phyloP scores from a whole-genome alignment of 371 early-diverging fungal genomes.

The Mucor lusitanicus region DNA sequence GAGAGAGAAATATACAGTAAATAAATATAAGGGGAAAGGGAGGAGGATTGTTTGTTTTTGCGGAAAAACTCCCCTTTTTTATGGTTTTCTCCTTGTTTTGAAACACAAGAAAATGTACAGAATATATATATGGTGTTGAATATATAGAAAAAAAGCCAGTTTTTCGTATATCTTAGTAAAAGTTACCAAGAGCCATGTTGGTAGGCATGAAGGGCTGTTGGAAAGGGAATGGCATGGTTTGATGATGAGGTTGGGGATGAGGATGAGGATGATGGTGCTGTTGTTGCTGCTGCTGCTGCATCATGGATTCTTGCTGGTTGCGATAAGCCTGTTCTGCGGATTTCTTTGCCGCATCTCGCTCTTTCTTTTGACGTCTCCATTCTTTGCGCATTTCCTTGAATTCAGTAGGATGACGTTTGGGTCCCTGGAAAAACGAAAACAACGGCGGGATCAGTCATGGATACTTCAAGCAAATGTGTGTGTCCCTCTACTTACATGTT shows the following conservation, averaged over 20 bases:
- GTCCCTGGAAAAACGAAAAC: constrained; percentile 28
- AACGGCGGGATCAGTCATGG: neutral
- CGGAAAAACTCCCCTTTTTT: neutral
- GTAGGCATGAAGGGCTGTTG: neutral
- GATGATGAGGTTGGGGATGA: neutral
- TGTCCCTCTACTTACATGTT: constrained; percentile 61
- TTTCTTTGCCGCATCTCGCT: constrained; percentile 32
- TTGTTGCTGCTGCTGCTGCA: constrained; percentile 12
- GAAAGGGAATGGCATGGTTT: neutral
- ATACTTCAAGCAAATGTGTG: neutral
- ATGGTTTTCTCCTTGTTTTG: constrained; percentile 1
- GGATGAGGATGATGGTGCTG: neutral
- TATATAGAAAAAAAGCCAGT: constrained; percentile 13
- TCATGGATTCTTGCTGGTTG: constrained; percentile 17
- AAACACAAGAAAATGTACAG: constrained; percentile 8
- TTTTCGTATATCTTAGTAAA: constrained; percentile 10
- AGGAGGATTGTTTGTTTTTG: neutral
- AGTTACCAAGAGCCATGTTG: constrained; percentile 8
- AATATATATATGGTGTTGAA: neutral
- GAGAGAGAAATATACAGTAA: neutral
- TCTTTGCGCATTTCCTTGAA: constrained; percentile 68
- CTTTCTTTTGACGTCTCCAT: constrained; percentile 49
- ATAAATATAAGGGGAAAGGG: neutral
- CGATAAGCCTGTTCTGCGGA: constrained; percentile 21
- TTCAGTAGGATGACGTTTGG: constrained; percentile 55